Evolutionary conservation across 768 basidiomycete genomes (phyloP), one percentile per base, ranked within the genome.

Genomic region (Mycena chlorophos): DNA sequence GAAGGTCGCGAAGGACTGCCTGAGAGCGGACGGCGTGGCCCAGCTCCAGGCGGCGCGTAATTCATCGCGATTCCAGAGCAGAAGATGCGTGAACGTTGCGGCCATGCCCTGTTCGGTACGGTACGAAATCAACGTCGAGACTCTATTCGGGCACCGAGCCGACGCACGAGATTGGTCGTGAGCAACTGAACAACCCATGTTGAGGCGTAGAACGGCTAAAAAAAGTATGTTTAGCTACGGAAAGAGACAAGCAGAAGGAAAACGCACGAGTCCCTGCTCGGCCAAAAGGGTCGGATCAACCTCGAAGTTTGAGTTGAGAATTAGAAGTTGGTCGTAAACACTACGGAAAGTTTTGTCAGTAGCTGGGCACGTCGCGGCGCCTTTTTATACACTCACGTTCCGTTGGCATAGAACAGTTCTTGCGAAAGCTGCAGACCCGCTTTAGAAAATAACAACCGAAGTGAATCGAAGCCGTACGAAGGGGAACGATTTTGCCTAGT

Each of bases 141-240:
- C 16, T 26, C 23, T 3, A 43, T 22, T 39, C 13, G 2, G 46
- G 40, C 25, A 6, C 37, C 17, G n/a, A 28, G 20, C 4, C 16
- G 17, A 54, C 40, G 43, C 12, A 19, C 59, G 28, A 80, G 65
- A 62, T 81, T 81, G 5, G 75, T 74, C 13, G 70, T 60, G 25
- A 81, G 68, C 3, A 81, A 66, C 48, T 77, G 69, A 3, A 75
- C 69, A 22, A 79, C 69, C 77, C 79, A 80, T 14, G 75, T 77
- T n/a, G 72, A 70, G 5, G 80, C 73, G 53, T 80, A 80, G 58
- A 73, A 80, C 5, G 76, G 77, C 73, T 75, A 37, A 29, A 20
- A 25, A 23, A 42, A 42, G 13, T 8, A 20, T 28, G 16, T 46
- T 22, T 23, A 31, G 23, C 26, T 14, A 48, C 1, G 25, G 23